Base-by-base conservation (phyloP, 345 rosid species). In the Corymbia maculata region DNA sequence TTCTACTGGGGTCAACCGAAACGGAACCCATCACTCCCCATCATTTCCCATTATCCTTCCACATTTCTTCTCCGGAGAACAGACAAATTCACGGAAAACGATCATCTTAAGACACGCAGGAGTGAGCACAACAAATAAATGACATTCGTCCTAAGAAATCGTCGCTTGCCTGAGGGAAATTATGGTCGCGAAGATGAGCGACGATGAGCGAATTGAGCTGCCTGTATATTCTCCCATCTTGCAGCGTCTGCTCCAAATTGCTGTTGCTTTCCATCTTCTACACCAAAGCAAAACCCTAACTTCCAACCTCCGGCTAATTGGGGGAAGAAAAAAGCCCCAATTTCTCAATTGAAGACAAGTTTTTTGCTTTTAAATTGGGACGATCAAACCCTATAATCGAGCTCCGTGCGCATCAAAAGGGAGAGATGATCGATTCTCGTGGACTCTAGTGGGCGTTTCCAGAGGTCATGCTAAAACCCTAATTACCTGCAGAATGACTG, bases 141-240 rank as follows among this genome's bases (percentile, higher is more conserved):
- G 26, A 32, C 19, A 9, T 19, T 42, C 5, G 82, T 75, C 82
- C 82, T 22, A 21, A 53, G 87, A 70, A 47, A 32, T 61, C 7
- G 9, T 8, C 21, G 45, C 16, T 66, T 91, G 88, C 99, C 93
- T 94, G 97, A 75, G 91, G 92, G 89, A 97, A 96, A 93, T 93
- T 97, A 88, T 90, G 91, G 90, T 94, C 96, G 70, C 97, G 98
- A 85, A 97, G 98, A 91, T 97, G 95, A 90, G 97, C 95, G n/a
- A 97, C 97, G 88, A 97, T 95, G 13, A 97, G 96, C 36, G 95
- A 89, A 92, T 95, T 94, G 89, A 94, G 94, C 89, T 95, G 95
- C n/a, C 96, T 90, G 49, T 89, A 91, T 55, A 96, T 93, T 86
- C 94, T 95, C 52, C 95, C 99, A 45, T 94, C 97, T 90, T 94